Evolutionary conservation across 176 grass and related monocot genomes (phyloP).

Genomic region (Cenchrus fungigraminus): DNA sequence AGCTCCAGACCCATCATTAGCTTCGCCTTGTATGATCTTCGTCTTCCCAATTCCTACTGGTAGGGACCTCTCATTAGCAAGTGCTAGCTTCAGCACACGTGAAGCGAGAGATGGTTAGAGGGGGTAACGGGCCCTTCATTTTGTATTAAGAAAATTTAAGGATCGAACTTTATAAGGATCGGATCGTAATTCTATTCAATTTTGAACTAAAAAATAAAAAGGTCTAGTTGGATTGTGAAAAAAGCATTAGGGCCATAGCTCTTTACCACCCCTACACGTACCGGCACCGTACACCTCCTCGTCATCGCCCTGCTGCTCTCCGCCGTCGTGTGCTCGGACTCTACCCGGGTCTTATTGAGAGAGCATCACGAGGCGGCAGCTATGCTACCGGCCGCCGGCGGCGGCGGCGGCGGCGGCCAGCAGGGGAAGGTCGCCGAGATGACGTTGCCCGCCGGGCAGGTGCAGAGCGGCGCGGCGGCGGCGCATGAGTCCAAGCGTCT

Average conservation of each 20-base stretch:
- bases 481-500: conserved; percentile 59
- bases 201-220: too few relatives aligned
- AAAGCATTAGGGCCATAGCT: too few relatives aligned
- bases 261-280: neutral
- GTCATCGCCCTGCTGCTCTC: conserved; percentile 54
- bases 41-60: neutral
- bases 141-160: too few relatives aligned
- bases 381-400: neutral
- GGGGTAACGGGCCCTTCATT: too few relatives aligned
- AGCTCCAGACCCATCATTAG: neutral
- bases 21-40: neutral
- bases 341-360: conserved; percentile 45
- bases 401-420: neutral
- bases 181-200: too few relatives aligned
- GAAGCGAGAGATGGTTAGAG: conserved; percentile 38
- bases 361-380: neutral
- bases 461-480: neutral
- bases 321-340: conserved; percentile 2
- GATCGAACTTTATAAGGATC: too few relatives aligned
- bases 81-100: neutral
- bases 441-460: conserved; percentile 3
- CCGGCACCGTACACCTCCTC: neutral
- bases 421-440: neutral
- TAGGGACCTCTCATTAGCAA: neutral
- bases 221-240: too few relatives aligned